Percentiles rank a stretch among this genome's conserved stretches.
Evolutionary conservation across 148 eudicot species (phyloP).

Genomic region (Heliosperma pusillum): DNA sequence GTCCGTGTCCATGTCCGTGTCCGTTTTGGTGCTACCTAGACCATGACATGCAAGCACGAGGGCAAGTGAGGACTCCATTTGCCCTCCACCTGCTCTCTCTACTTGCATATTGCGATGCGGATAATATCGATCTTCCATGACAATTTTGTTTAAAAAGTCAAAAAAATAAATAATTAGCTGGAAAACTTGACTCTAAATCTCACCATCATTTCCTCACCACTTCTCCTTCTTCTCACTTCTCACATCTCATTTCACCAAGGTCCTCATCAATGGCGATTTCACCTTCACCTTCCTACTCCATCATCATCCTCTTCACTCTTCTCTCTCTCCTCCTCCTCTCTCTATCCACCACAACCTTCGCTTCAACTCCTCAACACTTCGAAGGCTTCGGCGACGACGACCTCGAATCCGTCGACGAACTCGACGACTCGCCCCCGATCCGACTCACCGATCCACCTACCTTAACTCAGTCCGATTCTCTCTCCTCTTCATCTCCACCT

Average conservation of each 20-base stretch:
- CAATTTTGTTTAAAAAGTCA: too few species aligned
- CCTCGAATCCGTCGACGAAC: conserved; percentile 31
- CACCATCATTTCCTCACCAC: background rate
- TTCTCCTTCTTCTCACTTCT: too few species aligned
- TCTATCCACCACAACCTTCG: conserved; percentile 37
- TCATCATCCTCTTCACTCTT: too few species aligned
- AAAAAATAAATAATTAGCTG: too few species aligned
- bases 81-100: too few species aligned
- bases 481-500: conserved; percentile 1
- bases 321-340: conserved; percentile 31
- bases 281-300: conserved; percentile 46
- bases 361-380: conserved; percentile 32
- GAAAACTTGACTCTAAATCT: background rate
- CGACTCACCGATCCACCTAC: conserved; percentile 41
- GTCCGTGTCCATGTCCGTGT: too few species aligned
- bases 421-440: conserved; percentile 36
- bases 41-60: too few species aligned
- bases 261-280: conserved; percentile 21
- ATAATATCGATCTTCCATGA: too few species aligned
- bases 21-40: too few species aligned
- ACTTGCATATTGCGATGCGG: too few species aligned
- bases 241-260: conserved; percentile 4
- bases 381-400: conserved; percentile 45
- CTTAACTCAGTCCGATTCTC: conserved; percentile 24
- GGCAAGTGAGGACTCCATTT: too few species aligned